These are phyloP conservation scores for Isatis tinctoria DNA, from an alignment of 345 rosid genomes.

Conservation along the genomic window DNA sequence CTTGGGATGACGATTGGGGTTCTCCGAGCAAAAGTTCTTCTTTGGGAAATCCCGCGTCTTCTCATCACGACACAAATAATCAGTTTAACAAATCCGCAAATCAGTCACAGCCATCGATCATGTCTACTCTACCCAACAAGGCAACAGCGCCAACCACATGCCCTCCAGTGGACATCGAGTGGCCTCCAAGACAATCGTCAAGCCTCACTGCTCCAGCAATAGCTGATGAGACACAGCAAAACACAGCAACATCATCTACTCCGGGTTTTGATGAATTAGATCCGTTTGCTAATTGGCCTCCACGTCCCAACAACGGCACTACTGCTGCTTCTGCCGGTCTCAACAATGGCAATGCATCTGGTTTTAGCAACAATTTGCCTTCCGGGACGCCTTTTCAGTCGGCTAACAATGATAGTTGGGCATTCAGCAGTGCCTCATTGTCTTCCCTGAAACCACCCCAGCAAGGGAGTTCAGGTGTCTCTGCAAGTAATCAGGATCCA, in stretches of 20 bases:
- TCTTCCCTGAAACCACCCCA: conserved; percentile 38
- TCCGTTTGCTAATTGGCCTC: conserved; percentile 97
- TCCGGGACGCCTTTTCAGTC: conserved; percentile 12
- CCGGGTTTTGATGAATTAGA: conserved; percentile 64
- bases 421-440: conserved; percentile 36
- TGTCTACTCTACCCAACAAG: conserved; percentile 39
- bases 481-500: conserved; percentile 31
- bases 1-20: conserved; percentile 97
- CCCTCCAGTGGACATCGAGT: conserved; percentile 74
- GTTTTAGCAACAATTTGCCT: conserved; percentile 20
- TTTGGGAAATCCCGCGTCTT: conserved; percentile 9
- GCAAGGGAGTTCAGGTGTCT: conserved; percentile 33
- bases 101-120: conserved; percentile 36
- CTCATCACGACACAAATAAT: conserved; percentile 25
- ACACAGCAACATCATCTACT: conserved; percentile 39
- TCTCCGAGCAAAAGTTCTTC: conserved; percentile 37
- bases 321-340: conserved; percentile 38
- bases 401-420: conserved; percentile 43
- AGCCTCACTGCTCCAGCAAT: conserved; percentile 28
- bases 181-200: conserved; percentile 73
- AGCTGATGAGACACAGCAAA: conserved; percentile 36
- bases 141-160: conserved; percentile 43
- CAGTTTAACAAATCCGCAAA: conserved; percentile 37
- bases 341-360: conserved; percentile 43
- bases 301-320: conserved; percentile 37